Evolutionary conservation across 176 grass and related monocot species (phyloP).

Genomic region (Canna indica): DNA sequence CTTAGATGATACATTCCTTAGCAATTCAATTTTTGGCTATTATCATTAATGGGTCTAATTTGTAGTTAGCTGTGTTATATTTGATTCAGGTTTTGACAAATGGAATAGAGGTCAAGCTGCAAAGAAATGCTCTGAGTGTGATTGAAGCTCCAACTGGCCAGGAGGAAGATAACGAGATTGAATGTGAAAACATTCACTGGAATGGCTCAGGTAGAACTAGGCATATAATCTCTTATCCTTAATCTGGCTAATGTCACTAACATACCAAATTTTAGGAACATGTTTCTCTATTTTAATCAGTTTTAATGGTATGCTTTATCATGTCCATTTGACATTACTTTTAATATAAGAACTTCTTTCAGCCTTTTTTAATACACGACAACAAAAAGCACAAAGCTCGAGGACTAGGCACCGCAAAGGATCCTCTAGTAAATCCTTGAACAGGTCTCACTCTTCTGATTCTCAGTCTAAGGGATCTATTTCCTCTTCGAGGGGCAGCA

Average conservation of each 20-base stretch:
- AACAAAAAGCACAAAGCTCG: slow-evolving; percentile 28
- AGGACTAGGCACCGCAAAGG: slow-evolving; percentile 30
- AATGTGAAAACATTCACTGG: background rate
- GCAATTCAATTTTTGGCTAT: background rate
- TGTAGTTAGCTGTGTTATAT: too few species aligned
- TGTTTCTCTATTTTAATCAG: background rate
- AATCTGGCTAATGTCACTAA: background rate
- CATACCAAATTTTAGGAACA: background rate
- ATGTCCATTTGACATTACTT: background rate
- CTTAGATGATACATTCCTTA: background rate
- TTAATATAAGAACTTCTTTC: background rate
- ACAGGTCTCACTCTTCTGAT: background rate
- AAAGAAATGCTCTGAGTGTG: slow-evolving; percentile 1
- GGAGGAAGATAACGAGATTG: background rate
- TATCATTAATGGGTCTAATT: background rate
- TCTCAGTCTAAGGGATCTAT: slow-evolving; percentile 37
- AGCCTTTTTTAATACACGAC: background rate
- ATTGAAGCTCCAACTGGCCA: slow-evolving; percentile 1
- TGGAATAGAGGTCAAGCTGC: slow-evolving; percentile 7
- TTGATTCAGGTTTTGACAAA: slow-evolving; percentile 5
- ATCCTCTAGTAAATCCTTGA: slow-evolving; percentile 1
- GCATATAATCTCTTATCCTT: background rate
- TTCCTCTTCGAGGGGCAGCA: slow-evolving; percentile 31
- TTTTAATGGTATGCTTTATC: background rate
- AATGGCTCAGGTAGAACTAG: background rate